Percentiles rank a stretch among this genome's conserved stretches.
These are phyloP conservation scores for Sarocladiaceae sp. DNA, from an alignment of 2,329 filamentous ascomycete species.

Conservation along the genomic window DNA sequence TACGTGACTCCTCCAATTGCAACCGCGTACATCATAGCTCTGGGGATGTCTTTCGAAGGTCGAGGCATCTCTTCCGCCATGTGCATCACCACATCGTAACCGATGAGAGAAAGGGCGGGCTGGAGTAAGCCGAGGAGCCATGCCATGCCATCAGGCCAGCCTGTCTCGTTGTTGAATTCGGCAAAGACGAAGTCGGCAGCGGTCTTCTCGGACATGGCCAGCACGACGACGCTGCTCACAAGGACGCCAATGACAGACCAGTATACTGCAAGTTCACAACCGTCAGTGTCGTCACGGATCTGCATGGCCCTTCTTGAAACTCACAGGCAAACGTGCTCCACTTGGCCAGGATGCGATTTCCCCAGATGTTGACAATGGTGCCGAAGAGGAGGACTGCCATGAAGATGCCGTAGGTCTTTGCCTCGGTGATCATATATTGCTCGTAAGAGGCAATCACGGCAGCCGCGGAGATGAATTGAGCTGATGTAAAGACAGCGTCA, in stretches of 20 bases:
- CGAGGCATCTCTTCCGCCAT: slow-evolving; percentile 41
- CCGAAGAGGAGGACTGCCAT: slow-evolving; percentile 30
- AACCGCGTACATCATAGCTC: slow-evolving; percentile 37
- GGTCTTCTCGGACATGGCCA: slow-evolving; percentile 28
- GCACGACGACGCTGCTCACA: slow-evolving; percentile 36
- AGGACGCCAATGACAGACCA: slow-evolving; percentile 36
- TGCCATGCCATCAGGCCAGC: slow-evolving; percentile 38
- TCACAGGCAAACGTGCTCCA: slow-evolving; percentile 36
- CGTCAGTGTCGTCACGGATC: not conserved
- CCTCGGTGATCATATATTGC: slow-evolving; percentile 27
- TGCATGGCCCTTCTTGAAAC: slow-evolving; percentile 3
- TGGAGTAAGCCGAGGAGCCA: slow-evolving; percentile 42
- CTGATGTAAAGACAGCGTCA: slow-evolving; percentile 15
- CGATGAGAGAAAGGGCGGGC: slow-evolving; percentile 27
- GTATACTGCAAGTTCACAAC: slow-evolving; percentile 22
- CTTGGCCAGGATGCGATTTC: slow-evolving; percentile 31
- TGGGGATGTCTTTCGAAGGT: slow-evolving; percentile 31
- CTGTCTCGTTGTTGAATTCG: slow-evolving; percentile 37
- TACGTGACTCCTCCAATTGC: slow-evolving; percentile 35
- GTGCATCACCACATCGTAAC: slow-evolving; percentile 39
- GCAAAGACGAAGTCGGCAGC: slow-evolving; percentile 35
- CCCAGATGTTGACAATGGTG: slow-evolving; percentile 32
- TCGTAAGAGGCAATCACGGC: slow-evolving; percentile 32
- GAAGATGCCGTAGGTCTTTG: slow-evolving; percentile 38
- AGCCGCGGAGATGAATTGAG: slow-evolving; percentile 37